Evolutionary conservation across 768 basidiomycete genomes (phyloP), one percentile per base, ranked within the genome.

Genomic region (Collybia sordida): DNA sequence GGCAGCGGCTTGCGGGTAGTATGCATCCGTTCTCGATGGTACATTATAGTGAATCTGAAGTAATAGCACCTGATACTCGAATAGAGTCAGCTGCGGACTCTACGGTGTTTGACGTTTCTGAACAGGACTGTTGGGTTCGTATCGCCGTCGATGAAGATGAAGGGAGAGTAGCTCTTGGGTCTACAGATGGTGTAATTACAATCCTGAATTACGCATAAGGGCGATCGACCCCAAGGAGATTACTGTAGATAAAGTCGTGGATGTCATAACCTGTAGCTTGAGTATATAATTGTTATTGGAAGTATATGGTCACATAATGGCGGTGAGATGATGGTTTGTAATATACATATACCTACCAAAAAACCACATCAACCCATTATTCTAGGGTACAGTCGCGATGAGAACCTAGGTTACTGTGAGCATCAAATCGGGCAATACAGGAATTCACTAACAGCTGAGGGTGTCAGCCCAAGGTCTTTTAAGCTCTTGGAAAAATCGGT

Each of bases 391-490:
- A 38, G 69, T 75, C 19, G 82, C 82, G 49, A 83, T 80, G 54
- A 84, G 72, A 14, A 82, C 80, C 82, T 84, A 42, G 9, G 45
- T 28, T n/a, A 38, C 40, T 48, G 25, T 41, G 19, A 54, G 15
- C 51, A 28, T 40, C 23, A 28, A 36, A 19, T 41, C 18, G 24
- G 34, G 41, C 6, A 34, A 14, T 21, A 34, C 9, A 12, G 46
- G 24, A 19, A 38, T 31, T 42, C 35, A 71, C 80, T 48, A 66
- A 93, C 93, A 45, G 94, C 93, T 47, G 92, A 94, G 1, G 94
- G 94, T 17, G 93, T 94, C 53, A 98, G 71, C 4, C 92, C 94
- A 23, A 96, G 79, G 49, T 93, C 90, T 51, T 82, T 82, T 57
- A 98, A 65, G 18, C 86, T 85, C 65, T 85, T 87, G n/a, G 78